Conservation (phyloP, 169 alveolate species). For the Theileria parva region DNA sequence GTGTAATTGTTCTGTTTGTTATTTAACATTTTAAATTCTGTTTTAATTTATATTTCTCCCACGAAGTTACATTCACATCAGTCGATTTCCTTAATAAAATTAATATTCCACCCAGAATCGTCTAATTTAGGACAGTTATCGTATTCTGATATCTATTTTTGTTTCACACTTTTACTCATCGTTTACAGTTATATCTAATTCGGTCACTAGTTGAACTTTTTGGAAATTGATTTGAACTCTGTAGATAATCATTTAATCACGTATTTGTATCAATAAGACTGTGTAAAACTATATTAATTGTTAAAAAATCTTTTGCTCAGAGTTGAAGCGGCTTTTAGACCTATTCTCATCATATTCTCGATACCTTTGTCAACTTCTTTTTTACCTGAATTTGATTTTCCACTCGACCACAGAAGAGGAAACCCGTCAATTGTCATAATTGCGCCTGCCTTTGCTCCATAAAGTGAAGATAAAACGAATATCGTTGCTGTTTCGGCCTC, state of each 20-base stretch:
- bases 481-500: not conserved
- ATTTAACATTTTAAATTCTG: too few relatives aligned
- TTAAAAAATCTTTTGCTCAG: not conserved
- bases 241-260: too few relatives aligned
- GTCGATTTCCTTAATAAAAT: not conserved
- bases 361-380: not conserved
- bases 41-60: too few relatives aligned
- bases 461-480: not conserved
- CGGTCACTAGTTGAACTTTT: too few relatives aligned
- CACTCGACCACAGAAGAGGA: not conserved
- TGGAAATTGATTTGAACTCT: not conserved
- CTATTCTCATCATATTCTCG: not conserved
- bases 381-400: not conserved
- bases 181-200: constrained; percentile 23
- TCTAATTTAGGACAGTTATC: constrained; percentile 31
- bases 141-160: constrained; percentile 31
- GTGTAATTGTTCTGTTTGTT: too few relatives aligned
- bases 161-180: constrained; percentile 10
- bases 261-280: not conserved
- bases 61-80: not conserved
- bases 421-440: not conserved
- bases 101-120: constrained; percentile 10
- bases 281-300: not conserved
- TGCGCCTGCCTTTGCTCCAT: constrained; percentile 7
- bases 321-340: not conserved